Base-by-base conservation (phyloP, 1,139 yeast genomes). In the Debaryomyces udenii region DNA sequence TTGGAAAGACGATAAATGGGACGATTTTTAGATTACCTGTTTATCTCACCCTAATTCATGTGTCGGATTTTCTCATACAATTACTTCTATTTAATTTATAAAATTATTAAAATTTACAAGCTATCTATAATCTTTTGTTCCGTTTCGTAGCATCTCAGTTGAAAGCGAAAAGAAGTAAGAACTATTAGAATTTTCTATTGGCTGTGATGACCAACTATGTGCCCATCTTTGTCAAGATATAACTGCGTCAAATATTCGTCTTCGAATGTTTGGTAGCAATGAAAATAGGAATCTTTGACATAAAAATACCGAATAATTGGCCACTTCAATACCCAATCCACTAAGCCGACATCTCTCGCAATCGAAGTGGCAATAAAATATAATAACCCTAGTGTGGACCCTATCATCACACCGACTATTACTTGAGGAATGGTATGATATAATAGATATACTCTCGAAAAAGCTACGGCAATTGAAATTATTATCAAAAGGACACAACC, bases 341-440 rank as follows among this genome's bases (percentile, higher is more conserved):
- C 68, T 2, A 83, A 36, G 0, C 89, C 88, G 18, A 78, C 51
- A 45, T 81, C 86, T 52, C 93, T 66, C 2, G 75, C 67, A 6
- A 81, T 45, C 0, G 80, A 66, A 4, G 80, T 76, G 2, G 73
- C 60, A 7, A 75, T 51, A 55, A 80, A 86, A 69, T 86, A 90
- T 0, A 61, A 47, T 9, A 77, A 51, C 0, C 95, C 95, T 14
- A 81, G 59, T 0, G 74, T 55, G 0, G 68, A 53, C 0, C 98
- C 99, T 10, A 86, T 60, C 16, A 75, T 53, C 3, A 77, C 67
- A 0, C 99, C 99, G 9, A 85, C 86, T 9, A 75, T 40, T 1
- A 91, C 95, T 60, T 93, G 99, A 31, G 68, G 69, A 22, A 67
- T 45, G 17, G 88, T 77, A 61, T 93, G 99, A 60, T 93, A 93